phyloP scores from a whole-genome alignment of 768 basidiomycete species.

The Lentinula sp. region DNA sequence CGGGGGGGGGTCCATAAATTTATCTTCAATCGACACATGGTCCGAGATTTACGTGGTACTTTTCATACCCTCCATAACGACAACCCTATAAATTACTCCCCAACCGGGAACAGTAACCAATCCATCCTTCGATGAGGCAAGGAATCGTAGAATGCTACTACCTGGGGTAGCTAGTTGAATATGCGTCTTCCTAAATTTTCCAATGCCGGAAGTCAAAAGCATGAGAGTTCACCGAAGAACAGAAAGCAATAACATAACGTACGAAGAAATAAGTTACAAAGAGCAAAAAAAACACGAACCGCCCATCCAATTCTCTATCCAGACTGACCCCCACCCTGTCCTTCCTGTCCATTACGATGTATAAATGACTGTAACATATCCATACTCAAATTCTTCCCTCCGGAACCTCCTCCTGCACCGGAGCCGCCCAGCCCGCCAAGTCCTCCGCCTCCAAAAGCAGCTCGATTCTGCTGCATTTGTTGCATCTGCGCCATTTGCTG shows the following conservation, averaged over 20 bases:
- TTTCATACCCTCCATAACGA: too few relatives aligned
- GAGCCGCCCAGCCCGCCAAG: background rate
- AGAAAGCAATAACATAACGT: background rate
- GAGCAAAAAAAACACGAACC: background rate
- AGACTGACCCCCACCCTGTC: background rate
- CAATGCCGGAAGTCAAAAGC: background rate
- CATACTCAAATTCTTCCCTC: background rate
- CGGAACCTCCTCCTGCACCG: background rate
- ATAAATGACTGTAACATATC: conserved; percentile 1
- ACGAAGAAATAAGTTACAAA: background rate
- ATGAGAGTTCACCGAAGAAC: background rate
- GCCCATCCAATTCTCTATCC: background rate
- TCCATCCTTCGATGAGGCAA: too few relatives aligned
- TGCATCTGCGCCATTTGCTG: background rate
- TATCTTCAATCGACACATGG: background rate
- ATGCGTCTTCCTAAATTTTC: too few relatives aligned
- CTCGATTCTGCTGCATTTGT: background rate
- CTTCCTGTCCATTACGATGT: background rate
- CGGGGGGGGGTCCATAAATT: background rate
- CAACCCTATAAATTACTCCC: too few relatives aligned
- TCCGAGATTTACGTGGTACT: too few relatives aligned
- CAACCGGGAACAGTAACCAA: too few relatives aligned
- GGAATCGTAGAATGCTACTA: too few relatives aligned
- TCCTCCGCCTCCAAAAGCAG: background rate
- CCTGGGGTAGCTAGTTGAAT: too few relatives aligned